These are phyloP conservation scores for Kuraishia cidri DNA, from an alignment of 805 yeast species.

Conservation along the genomic window DNA sequence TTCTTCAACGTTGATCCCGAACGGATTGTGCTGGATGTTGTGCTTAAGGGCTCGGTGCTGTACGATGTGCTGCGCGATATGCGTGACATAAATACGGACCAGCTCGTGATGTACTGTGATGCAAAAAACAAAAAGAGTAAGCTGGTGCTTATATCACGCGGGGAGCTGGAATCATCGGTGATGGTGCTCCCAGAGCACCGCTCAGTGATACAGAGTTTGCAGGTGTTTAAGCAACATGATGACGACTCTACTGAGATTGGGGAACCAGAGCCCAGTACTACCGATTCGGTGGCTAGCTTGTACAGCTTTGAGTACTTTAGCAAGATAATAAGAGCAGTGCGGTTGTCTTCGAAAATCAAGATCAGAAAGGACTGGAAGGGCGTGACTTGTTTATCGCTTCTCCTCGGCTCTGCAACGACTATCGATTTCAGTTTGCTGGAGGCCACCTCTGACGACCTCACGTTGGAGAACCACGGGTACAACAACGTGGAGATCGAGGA, in stretches of 20 bases:
- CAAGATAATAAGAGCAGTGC: conserved; percentile 38
- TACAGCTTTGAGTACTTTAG: conserved; percentile 41
- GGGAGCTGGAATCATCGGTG: conserved; percentile 68
- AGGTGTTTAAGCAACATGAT: conserved; percentile 23
- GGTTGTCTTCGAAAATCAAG: conserved; percentile 41
- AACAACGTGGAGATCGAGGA: conserved; percentile 16
- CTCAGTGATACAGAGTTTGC: conserved; percentile 52
- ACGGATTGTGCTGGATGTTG: conserved; percentile 37
- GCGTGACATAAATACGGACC: conserved; percentile 43
- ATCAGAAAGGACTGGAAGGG: conserved; percentile 48
- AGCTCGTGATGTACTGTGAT: conserved; percentile 36
- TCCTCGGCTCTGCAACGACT: conserved; percentile 4
- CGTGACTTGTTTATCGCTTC: conserved; percentile 15
- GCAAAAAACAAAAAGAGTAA: conserved; percentile 21
- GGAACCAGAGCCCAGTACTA: conserved; percentile 11
- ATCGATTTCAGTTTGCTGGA: conserved; percentile 8
- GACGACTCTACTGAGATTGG: conserved; percentile 12
- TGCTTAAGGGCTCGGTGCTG: conserved; percentile 43
- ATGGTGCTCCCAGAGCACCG: conserved; percentile 56
- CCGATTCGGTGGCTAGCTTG: conserved; percentile 27
- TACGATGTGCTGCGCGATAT: conserved; percentile 46
- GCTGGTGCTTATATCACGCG: conserved; percentile 53
- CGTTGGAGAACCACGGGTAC: conserved; percentile 11
- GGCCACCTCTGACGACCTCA: conserved; percentile 3
- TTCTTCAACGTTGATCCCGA: conserved; percentile 22